Conservation (phyloP, 352 stramenopile genomes). For the Halophytophthora batemanensis region DNA sequence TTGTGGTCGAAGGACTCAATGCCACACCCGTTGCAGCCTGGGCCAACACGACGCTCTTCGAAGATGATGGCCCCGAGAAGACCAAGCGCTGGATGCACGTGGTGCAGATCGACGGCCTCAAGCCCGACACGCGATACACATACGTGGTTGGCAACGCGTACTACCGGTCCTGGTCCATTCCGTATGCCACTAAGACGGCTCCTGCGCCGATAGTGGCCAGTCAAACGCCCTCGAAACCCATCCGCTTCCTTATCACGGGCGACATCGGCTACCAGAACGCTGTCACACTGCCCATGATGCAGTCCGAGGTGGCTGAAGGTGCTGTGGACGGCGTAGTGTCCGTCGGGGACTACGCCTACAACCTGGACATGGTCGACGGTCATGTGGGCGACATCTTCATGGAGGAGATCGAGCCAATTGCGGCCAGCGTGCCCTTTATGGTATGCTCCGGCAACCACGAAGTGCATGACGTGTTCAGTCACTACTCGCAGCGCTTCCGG, state of each 20-base stretch:
- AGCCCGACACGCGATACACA: constrained; percentile 67
- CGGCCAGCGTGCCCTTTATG: constrained; percentile 87
- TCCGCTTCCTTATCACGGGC: constrained; percentile 75
- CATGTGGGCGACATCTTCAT: constrained; percentile 89
- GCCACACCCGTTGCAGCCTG: constrained; percentile 36
- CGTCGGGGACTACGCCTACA: constrained; percentile 89
- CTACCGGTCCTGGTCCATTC: constrained; percentile 74
- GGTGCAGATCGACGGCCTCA: constrained; percentile 52
- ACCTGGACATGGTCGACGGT: constrained; percentile 77
- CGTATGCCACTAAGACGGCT: constrained; percentile 74
- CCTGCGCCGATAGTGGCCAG: constrained; percentile 20
- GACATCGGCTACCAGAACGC: constrained; percentile 90
- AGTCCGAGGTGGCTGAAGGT: constrained; percentile 77
- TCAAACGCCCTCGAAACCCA: constrained; percentile 29
- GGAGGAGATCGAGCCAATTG: constrained; percentile 86
- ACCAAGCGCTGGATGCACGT: constrained; percentile 69
- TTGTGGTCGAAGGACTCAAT: constrained; percentile 29
- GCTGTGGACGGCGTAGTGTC: constrained; percentile 79
- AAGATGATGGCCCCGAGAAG: constrained; percentile 56
- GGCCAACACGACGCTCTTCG: constrained; percentile 62
- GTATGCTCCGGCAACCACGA: constrained; percentile 91
- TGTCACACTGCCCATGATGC: constrained; percentile 85
- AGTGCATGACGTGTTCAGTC: constrained; percentile 73
- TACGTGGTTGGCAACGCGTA: constrained; percentile 76
- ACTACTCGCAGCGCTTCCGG: constrained; percentile 86